These are phyloP conservation scores for Kwoniella shivajii DNA, from an alignment of 1,284 basidiomycete genomes.

Conservation along the genomic window DNA sequence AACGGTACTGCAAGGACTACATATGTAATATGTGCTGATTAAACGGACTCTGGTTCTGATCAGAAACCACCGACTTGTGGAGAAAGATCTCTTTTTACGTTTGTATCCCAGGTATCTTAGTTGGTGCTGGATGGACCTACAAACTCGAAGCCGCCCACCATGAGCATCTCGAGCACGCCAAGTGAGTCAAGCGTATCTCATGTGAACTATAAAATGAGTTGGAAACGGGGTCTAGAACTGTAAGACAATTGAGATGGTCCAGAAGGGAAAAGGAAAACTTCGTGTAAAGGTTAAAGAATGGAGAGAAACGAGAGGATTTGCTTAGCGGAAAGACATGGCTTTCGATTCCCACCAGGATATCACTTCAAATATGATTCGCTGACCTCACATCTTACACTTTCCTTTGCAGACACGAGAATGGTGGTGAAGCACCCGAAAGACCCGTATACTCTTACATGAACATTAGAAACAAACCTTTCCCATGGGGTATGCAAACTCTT, in stretches of 20 bases:
- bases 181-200: too few relatives aligned
- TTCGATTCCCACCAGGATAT: neutral
- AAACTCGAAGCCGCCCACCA: conserved; percentile 49
- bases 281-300: too few relatives aligned
- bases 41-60: too few relatives aligned
- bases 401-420: conserved; percentile 45
- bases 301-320: too few relatives aligned
- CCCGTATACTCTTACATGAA: conserved; percentile 52
- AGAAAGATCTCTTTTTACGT: conserved; percentile 50
- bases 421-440: conserved; percentile 41
- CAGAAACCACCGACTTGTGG: conserved; percentile 52
- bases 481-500: conserved; percentile 51
- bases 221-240: too few relatives aligned
- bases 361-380: neutral
- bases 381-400: neutral
- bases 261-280: too few relatives aligned
- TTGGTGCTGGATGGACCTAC: conserved; percentile 43
- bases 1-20: too few relatives aligned
- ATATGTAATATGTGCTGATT: too few relatives aligned
- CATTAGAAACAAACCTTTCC: conserved; percentile 48
- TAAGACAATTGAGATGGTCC: too few relatives aligned
- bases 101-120: conserved; percentile 45
- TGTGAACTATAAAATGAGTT: too few relatives aligned
- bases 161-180: conserved; percentile 37
- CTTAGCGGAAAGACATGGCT: too few relatives aligned